Evolutionary conservation across 208 protist genomes (phyloP).

Genomic region (Naegleria lovaniensis): DNA sequence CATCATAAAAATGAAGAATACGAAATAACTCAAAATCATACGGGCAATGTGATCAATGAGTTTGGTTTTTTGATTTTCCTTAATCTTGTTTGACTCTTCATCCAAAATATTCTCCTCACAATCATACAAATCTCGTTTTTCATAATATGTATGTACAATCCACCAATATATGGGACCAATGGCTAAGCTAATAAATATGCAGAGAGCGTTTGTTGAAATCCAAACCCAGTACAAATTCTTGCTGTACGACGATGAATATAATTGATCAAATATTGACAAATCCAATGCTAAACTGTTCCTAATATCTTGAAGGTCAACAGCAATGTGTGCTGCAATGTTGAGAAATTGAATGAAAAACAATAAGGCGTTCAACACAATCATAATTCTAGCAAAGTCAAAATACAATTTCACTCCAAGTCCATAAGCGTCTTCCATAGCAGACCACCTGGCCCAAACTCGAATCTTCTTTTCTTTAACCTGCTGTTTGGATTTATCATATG

Average conservation of each 20-base stretch:
- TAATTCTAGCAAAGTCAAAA: conserved; percentile 9
- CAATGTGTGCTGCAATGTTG: not conserved
- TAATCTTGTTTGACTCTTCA: not conserved
- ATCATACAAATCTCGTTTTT: not conserved
- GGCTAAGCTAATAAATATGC: not conserved
- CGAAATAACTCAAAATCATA: not conserved
- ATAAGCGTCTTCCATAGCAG: not conserved
- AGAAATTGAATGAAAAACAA: not conserved
- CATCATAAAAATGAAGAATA: not conserved
- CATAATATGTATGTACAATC: not conserved
- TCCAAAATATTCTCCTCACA: not conserved
- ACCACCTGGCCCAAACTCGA: not conserved
- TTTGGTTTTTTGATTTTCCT: not conserved
- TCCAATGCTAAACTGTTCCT: not conserved
- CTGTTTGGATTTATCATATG: not conserved
- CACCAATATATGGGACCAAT: not conserved
- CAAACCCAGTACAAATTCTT: not conserved
- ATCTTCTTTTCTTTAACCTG: not conserved
- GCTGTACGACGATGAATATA: not conserved
- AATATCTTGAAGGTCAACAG: not conserved
- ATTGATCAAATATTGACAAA: not conserved
- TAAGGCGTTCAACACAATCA: not conserved
- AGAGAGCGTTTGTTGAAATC: not conserved
- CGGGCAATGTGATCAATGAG: not conserved
- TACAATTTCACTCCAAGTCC: not conserved